Percentiles rank a stretch among this genome's conserved stretches.
These are phyloP conservation scores for Ploettnerulaceae sp. DNA, from an alignment of 2,329 filamentous ascomycete species.

Conservation along the genomic window DNA sequence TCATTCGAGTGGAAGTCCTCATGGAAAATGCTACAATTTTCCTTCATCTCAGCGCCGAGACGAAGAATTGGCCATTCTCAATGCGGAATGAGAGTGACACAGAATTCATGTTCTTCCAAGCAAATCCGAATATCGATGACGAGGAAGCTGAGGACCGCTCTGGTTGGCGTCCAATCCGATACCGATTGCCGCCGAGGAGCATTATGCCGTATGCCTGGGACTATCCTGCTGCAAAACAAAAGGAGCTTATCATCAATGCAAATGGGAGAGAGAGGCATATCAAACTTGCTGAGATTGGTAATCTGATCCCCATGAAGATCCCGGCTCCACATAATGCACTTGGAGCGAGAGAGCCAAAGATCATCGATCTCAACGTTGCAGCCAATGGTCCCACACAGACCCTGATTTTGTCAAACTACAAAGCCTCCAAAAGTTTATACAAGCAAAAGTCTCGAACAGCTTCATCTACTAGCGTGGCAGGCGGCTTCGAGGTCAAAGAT, in stretches of 20 bases:
- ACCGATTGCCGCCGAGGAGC: slow-evolving; percentile 85
- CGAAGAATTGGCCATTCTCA: slow-evolving; percentile 95
- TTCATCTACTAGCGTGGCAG: slow-evolving; percentile 46
- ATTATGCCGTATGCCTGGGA: slow-evolving; percentile 99
- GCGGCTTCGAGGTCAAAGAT: slow-evolving; percentile 91
- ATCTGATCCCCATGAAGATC: slow-evolving; percentile 90
- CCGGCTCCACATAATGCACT: slow-evolving; percentile 46
- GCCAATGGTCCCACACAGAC: slow-evolving; percentile 95
- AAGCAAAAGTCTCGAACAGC: slow-evolving; percentile 51
- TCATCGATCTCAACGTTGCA: slow-evolving; percentile 93
- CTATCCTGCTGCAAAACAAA: slow-evolving; percentile 94
- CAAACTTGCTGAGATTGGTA: slow-evolving; percentile 93
- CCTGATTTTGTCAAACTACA: slow-evolving; percentile 89
- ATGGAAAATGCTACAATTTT: slow-evolving; percentile 94
- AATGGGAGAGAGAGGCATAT: slow-evolving; percentile 82
- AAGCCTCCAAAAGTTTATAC: slow-evolving; percentile 89
- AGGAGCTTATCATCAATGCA: slow-evolving; percentile 79
- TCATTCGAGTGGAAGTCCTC: slow-evolving; percentile 82
- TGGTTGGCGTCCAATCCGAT: slow-evolving; percentile 88
- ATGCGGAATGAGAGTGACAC: slow-evolving; percentile 98
- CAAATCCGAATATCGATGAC: slow-evolving; percentile 87
- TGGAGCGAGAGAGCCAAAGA: slow-evolving; percentile 65
- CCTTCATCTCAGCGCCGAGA: slow-evolving; percentile 83
- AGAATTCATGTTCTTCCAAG: slow-evolving; percentile 95
- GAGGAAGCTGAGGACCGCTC: slow-evolving; percentile 79